Conservation (phyloP, 345 rosid species). For the Populus nigra region DNA sequence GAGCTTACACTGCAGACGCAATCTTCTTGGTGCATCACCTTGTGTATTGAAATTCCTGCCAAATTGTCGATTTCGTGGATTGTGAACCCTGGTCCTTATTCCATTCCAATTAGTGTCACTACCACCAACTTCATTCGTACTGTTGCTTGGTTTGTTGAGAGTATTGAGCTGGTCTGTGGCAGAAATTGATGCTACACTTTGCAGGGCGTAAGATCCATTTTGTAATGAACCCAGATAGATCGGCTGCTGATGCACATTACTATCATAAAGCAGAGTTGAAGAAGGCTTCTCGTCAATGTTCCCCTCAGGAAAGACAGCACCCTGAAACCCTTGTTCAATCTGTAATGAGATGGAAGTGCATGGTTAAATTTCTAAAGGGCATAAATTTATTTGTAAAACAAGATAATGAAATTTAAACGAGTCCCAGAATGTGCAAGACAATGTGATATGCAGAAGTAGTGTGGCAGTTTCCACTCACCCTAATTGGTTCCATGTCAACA, state of each 20-base stretch:
- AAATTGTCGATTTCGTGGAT: slow-evolving; percentile 21
- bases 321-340: slow-evolving; percentile 15
- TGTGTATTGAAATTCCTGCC: slow-evolving; percentile 21
- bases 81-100: slow-evolving; percentile 47
- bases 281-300: background rate
- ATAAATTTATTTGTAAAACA: background rate
- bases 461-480: slow-evolving; percentile 28
- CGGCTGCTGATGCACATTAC: background rate
- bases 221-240: background rate
- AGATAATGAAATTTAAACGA: background rate
- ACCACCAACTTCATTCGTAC: slow-evolving; percentile 6
- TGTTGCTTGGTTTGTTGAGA: slow-evolving; percentile 4
- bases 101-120: slow-evolving; percentile 29
- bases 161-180: slow-evolving; percentile 13
- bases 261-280: background rate
- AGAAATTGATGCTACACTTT: slow-evolving; percentile 16
- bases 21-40: slow-evolving; percentile 58
- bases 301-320: slow-evolving; percentile 4
- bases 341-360: slow-evolving; percentile 10
- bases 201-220: background rate
- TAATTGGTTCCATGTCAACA: slow-evolving; percentile 9
- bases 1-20: slow-evolving; percentile 42
- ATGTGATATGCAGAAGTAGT: background rate
- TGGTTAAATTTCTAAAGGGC: background rate
- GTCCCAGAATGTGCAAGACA: background rate